Evolutionary conservation across 345 rosid species (phyloP), one percentile per base, ranked within the genome.

Genomic region (Populus ilicifolia): DNA sequence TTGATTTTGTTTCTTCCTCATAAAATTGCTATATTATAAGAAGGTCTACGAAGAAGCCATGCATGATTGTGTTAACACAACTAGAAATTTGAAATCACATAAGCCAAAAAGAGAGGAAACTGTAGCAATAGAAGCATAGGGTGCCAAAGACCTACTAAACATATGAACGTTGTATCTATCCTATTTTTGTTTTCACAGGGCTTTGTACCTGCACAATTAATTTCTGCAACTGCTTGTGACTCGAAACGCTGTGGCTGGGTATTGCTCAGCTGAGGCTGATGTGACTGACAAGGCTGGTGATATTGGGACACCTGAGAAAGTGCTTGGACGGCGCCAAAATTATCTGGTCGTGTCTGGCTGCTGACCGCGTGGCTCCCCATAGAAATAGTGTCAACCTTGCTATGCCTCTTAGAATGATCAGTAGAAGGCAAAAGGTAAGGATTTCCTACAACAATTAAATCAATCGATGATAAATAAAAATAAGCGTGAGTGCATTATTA

Each of bases 141-240:
- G 43, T 8, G 10, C 43, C 8, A 6, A 39, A 7, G 43, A 39
- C 43, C 43, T 39, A 7, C 43, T 39, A 39, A 6, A 39, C 43
- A 39, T 39, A 39, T 39, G 8, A 39, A 39, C 7, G 43, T 39
- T 39, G 43, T 39, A 39, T 39, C 10, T 39, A 39, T 39, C 43
- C 43, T 39, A 8, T 39, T 7, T 7, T 39, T 39, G 41, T 39
- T 39, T 39, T 39, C 4, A 39, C 41, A 39, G 41, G 41, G 41
- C 43, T 8, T 7, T 16, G 23, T 72, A 80, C 83, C 86, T 74
- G 81, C 77, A 33, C 23, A 46, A 44, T 48, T 74, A 80, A 72
- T 67, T 39, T 77, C 78, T 39, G 73, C 29, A 25, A 27, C 76
- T 73, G 69, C 69, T 27, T 68, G 87, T 2, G 39, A 25, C 56